Base-by-base conservation (phyloP, 2,329 filamentous ascomycete genomes). In the Pyricularia pennisetigena region DNA sequence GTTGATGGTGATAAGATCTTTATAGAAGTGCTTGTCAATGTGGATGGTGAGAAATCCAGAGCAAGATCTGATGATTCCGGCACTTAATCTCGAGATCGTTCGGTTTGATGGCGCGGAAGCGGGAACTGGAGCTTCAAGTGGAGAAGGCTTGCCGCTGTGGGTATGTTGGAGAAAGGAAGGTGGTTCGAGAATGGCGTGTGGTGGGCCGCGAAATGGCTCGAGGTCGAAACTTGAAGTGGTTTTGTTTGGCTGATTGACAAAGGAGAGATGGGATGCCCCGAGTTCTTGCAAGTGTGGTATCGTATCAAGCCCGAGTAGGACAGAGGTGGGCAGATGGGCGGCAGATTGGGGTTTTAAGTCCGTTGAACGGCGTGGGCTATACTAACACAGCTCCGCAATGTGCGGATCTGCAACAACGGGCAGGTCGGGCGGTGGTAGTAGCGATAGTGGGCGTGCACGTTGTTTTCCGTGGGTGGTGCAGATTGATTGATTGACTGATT, bases 151-250 rank as follows among this genome's bases (percentile, higher is more conserved):
- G 16, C 41, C 41, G 41, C 41, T 6, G 41, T 65, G 64, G 64
- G 14, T 16, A 32, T 41, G 35, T 23, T 65, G n/a, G 30, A 30
- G 63, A 35, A 35, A 65, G n/a, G 30, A 41, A 26, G 12, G 30
- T 72, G 70, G 71, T 70, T 71, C 71, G 71, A 72, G 70, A 23
- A 64, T 68, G 70, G 71, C 68, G 68, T 69, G 67, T 70, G 68
- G 69, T 67, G 69, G 70, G 68, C 68, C 69, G 69, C 64, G 67
- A 66, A 67, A 69, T 68, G 66, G 67, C 69, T 71, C 69, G 71
- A 69, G 66, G 54, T 68, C 70, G 70, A 71, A 71, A 71, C 71
- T 70, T 69, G 65, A 57, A 57, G 30, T 61, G 54, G 61, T 61
- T 10, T n/a, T 66, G 28, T 63, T 63, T 63, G 59, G 24, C 59